A percentile compares a stretch with the other conserved stretches of the same genome.
Evolutionary conservation across 331 rosid genomes (phyloP).

Genomic region (Acacia pycnantha): DNA sequence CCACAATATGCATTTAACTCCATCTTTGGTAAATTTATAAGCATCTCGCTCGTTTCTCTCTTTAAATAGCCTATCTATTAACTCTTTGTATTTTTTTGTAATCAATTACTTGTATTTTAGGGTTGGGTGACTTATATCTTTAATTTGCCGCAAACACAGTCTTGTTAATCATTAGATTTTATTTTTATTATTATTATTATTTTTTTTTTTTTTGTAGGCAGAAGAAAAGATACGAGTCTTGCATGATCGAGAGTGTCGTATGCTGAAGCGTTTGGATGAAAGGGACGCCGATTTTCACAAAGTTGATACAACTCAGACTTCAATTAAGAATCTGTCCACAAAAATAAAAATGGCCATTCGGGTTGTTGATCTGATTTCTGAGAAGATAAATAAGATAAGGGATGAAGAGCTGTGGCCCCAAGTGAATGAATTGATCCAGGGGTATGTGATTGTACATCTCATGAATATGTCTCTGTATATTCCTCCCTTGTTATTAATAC

Average conservation of each 20-base stretch:
- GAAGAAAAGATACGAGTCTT: conserved; percentile 88
- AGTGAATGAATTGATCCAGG: conserved; percentile 73
- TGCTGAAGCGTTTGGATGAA: conserved; percentile 74
- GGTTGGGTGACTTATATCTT: background rate
- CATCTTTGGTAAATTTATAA: background rate
- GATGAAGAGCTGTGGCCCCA: conserved; percentile 96
- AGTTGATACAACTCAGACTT: conserved; percentile 63
- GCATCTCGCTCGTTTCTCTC: background rate
- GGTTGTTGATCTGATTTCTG: conserved; percentile 82
- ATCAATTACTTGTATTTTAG: background rate
- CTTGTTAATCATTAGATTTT: background rate
- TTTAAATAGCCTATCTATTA: background rate
- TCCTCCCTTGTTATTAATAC: background rate
- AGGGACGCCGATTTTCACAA: conserved; percentile 80
- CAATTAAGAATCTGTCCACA: conserved; percentile 71
- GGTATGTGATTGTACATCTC: conserved; percentile 54
- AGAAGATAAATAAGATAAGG: conserved; percentile 80
- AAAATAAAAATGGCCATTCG: conserved; percentile 88
- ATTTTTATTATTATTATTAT: no score
- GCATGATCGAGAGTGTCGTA: conserved; percentile 76
- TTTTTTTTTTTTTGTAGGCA: conserved; percentile 48
- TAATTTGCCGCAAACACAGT: background rate
- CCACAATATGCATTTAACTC: background rate
- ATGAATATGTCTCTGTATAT: conserved; percentile 5
- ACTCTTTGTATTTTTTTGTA: background rate